Percentiles rank a stretch among this genome's conserved stretches.
These are phyloP conservation scores for Diversispora eburnea DNA, from an alignment of 192 early-diverging fungal species.

Conservation along the genomic window DNA sequence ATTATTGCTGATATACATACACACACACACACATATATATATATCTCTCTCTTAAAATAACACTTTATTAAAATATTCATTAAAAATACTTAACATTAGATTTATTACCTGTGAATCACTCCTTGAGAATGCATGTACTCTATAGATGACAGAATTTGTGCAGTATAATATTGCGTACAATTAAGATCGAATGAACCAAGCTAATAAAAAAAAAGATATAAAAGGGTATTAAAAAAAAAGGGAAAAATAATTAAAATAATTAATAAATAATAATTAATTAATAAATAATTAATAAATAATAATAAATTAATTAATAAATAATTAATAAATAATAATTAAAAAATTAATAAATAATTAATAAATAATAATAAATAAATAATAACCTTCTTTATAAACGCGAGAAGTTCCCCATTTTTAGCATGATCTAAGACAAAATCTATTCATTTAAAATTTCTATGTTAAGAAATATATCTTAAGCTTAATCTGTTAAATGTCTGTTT, in stretches of 20 bases:
- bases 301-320: background rate
- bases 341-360: background rate
- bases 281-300: background rate
- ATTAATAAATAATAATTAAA: background rate
- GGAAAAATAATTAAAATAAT: too few species aligned
- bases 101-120: constrained; percentile 69
- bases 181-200: constrained; percentile 71
- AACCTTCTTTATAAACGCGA: constrained; percentile 77
- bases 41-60: too few species aligned
- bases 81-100: background rate
- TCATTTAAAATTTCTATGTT: background rate
- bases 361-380: background rate
- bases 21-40: too few species aligned
- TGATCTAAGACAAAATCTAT: constrained; percentile 88
- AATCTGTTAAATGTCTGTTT: too few species aligned
- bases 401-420: constrained; percentile 87
- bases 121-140: constrained; percentile 85
- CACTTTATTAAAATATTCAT: background rate
- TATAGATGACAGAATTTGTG: constrained; percentile 80
- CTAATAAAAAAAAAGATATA: constrained; percentile 38
- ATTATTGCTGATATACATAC: background rate
- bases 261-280: background rate
- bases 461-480: background rate
- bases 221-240: constrained; percentile 1
- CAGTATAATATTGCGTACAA: constrained; percentile 78